phyloP scores from a whole-genome alignment of 1,284 basidiomycete genomes.

The Sporisorium scitamineum region DNA sequence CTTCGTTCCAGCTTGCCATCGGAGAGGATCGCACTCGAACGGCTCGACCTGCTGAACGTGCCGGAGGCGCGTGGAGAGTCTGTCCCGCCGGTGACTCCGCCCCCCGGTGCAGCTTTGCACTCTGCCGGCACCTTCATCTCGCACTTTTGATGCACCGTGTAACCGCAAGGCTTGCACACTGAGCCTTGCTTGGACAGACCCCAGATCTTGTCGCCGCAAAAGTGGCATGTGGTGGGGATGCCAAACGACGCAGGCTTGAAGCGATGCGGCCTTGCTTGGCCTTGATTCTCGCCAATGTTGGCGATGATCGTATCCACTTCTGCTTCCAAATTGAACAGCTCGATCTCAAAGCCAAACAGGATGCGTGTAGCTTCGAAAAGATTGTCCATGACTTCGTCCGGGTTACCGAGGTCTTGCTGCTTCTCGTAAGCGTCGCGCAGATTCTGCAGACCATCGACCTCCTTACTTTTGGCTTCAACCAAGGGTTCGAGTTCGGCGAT shows the following conservation, averaged over 20 bases:
- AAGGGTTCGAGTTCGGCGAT: slow-evolving; percentile 49
- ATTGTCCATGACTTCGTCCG: slow-evolving; percentile 57
- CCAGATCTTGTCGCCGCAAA: slow-evolving; percentile 56
- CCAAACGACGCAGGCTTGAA: slow-evolving; percentile 59
- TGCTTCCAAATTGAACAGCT: slow-evolving; percentile 35
- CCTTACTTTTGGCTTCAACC: slow-evolving; percentile 39
- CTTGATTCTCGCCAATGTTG: slow-evolving; percentile 49
- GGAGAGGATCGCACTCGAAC: slow-evolving; percentile 14
- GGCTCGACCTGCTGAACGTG: slow-evolving; percentile 12
- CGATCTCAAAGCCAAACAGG: slow-evolving; percentile 42
- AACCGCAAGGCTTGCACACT: slow-evolving; percentile 59
- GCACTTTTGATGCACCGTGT: slow-evolving; percentile 58
- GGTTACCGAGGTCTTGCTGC: slow-evolving; percentile 43
- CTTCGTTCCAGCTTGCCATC: slow-evolving; percentile 3
- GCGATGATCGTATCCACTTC: slow-evolving; percentile 43
- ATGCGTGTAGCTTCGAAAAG: slow-evolving; percentile 44
- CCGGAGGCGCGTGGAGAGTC: slow-evolving; percentile 4
- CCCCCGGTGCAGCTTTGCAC: slow-evolving; percentile 45
- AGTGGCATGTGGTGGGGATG: slow-evolving; percentile 57
- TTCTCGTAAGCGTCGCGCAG: slow-evolving; percentile 51
- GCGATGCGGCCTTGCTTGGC: slow-evolving; percentile 48
- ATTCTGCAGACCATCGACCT: slow-evolving; percentile 48
- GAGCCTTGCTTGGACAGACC: slow-evolving; percentile 53
- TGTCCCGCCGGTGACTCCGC: neutral
- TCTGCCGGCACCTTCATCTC: slow-evolving; percentile 60